Evolutionary conservation across 1,139 yeast genomes (phyloP), one percentile per base, ranked within the genome.

Genomic region (Blastobotrys persicus): DNA sequence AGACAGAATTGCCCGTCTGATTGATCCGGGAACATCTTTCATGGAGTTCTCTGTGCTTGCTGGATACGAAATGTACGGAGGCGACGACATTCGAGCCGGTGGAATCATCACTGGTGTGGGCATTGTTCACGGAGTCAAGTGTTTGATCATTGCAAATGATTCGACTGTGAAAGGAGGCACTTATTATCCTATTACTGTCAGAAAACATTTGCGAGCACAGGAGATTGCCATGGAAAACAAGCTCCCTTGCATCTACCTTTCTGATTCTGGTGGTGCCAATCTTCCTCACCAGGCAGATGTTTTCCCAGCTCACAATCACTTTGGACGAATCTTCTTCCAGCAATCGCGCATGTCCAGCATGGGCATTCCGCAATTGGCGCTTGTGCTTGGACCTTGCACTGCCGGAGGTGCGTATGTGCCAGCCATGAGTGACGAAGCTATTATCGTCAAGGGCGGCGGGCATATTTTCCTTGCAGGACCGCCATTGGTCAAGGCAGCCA

Each of bases 341-440:
- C 70, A 66, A 50, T 63, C 67, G 12, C 55, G 61, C 31, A 61
- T 65, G 65, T 64, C 68, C n/a, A 58, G 67, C 11, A 50, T 49
- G 47, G 67, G 67, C 18, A 61, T 65, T 32, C 69, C 70, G 2
- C 69, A 66, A 51, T 54, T 67, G 46, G 63, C 70, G 9, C 54
- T 66, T 32, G 70, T 66, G 4, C 55, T 66, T 46, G 70, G 70
- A 3, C 69, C 70, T n/a, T 66, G 69, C 39, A 66, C 70, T 13
- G 70, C 70, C n/a, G 70, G 70, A 13, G 70, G 70, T 5, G 70
- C 70, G 37, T 66, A 66, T 49, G 70, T 66, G 5, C 70, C 70
- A 6, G 70, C 69, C 18, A 64, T 66, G 68, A 61, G 66, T 17
- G 69, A 66, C 48, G 69, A 66, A 53, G 60, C 69, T 23, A 65